A percentile compares a stretch with the other conserved stretches of the same genome.
phyloP scores from a whole-genome alignment of 768 basidiomycete species.

The Podaxis sp. region DNA sequence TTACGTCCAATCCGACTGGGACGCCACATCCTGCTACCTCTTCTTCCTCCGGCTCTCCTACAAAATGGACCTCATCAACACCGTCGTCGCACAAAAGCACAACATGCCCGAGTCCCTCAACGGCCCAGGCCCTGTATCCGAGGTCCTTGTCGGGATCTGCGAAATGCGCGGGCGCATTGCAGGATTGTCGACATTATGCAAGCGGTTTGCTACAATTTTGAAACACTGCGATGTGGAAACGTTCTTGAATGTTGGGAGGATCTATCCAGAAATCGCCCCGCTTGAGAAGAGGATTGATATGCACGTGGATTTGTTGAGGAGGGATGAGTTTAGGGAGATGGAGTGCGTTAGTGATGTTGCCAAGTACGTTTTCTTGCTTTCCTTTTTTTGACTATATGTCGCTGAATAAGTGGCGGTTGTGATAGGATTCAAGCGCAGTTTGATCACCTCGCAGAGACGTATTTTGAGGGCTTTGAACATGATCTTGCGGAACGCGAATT shows the following conservation, averaged over 20 bases:
- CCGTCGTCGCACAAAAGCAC: slow-evolving; percentile 79
- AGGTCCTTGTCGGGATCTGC: slow-evolving; percentile 89
- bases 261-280: slow-evolving; percentile 80
- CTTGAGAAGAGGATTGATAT: slow-evolving; percentile 92
- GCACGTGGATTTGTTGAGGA: slow-evolving; percentile 80
- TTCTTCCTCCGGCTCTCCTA: slow-evolving; percentile 89
- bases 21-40: slow-evolving; percentile 85
- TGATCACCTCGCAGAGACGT: slow-evolving; percentile 86
- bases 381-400: background rate
- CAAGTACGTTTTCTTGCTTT: slow-evolving; percentile 54
- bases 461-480: slow-evolving; percentile 79
- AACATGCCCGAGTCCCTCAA: slow-evolving; percentile 84
- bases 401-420: background rate
- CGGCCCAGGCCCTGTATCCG: slow-evolving; percentile 76
- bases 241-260: slow-evolving; percentile 82
- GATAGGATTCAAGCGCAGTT: slow-evolving; percentile 88
- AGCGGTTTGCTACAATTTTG: slow-evolving; percentile 85
- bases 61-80: slow-evolving; percentile 87
- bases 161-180: slow-evolving; percentile 91
- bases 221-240: slow-evolving; percentile 78
- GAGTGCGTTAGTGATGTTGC: slow-evolving; percentile 90
- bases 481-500: slow-evolving; percentile 91
- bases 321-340: slow-evolving; percentile 90
- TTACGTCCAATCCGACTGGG: slow-evolving; percentile 87
- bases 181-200: slow-evolving; percentile 79